These are phyloP conservation scores for Lasiodiplodia hormozganensis DNA, from an alignment of 2,329 filamentous ascomycete species.

Conservation along the genomic window DNA sequence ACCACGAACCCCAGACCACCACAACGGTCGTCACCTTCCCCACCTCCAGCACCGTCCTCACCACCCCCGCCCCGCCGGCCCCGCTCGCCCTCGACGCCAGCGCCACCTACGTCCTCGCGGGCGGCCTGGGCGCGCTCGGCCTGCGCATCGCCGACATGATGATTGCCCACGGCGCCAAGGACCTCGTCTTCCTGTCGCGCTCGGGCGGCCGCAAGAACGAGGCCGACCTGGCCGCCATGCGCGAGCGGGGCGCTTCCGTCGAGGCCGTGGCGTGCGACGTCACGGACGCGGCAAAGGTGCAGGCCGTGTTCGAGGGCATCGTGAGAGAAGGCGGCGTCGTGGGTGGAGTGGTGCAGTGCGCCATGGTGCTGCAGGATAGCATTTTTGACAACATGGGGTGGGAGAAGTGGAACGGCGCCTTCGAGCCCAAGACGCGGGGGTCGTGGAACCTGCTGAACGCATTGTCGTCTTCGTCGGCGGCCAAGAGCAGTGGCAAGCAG, in stretches of 20 bases:
- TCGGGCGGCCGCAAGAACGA: not conserved
- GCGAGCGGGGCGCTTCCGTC: not conserved
- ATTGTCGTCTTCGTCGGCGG: too few relatives aligned
- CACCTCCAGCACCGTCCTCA: not conserved
- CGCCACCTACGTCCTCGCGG: conserved; percentile 39
- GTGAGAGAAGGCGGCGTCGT: conserved; percentile 30
- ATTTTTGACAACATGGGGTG: conserved; percentile 30
- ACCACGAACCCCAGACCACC: not conserved
- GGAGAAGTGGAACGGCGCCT: conserved; percentile 28
- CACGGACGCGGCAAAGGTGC: not conserved
- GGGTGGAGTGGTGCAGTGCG: conserved; percentile 37
- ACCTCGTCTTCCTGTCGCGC: conserved; percentile 35
- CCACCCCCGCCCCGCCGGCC: not conserved
- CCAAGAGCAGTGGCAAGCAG: conserved; percentile 30
- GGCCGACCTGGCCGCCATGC: not conserved
- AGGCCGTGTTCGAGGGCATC: not conserved
- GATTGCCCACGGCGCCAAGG: conserved; percentile 35
- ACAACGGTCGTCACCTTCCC: conserved; percentile 13
- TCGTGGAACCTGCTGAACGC: conserved; percentile 35
- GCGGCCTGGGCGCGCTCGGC: conserved; percentile 39
- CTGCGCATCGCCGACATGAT: conserved; percentile 37
- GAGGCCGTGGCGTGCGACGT: conserved; percentile 3
- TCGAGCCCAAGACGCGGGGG: conserved; percentile 38
- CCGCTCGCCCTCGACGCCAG: conserved; percentile 19
- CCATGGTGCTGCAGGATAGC: conserved; percentile 36